These are phyloP conservation scores for Azolla pinnata DNA, from an alignment of 75 land plant species.

Conservation along the genomic window DNA sequence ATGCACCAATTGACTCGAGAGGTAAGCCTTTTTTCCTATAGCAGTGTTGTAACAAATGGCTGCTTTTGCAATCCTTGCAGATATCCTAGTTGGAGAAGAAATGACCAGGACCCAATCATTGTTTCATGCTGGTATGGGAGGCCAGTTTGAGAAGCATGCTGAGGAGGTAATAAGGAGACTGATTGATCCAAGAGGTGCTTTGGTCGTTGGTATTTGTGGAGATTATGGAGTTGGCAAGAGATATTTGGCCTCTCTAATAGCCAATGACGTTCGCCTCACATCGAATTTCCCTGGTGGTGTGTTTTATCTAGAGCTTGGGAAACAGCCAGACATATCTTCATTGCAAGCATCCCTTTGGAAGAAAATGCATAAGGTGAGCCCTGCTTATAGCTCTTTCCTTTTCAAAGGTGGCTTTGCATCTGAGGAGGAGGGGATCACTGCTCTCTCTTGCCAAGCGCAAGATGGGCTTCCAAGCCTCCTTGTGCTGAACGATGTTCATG, in stretches of 20 bases:
- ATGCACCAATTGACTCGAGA: too few species aligned
- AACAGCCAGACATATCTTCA: neutral
- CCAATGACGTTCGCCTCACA: constrained; percentile 2
- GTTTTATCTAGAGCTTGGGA: constrained; percentile 2
- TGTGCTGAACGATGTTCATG: constrained; percentile 7
- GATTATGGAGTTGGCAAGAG: constrained; percentile 13
- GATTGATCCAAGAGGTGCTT: constrained; percentile 4
- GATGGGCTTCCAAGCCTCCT: constrained; percentile 11
- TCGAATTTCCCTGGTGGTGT: constrained; percentile 12
- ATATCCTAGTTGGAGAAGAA: too few species aligned
- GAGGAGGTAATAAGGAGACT: constrained; percentile 5
- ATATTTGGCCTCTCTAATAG: constrained; percentile 10
- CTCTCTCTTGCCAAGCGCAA: neutral
- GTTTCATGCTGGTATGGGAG: too few species aligned
- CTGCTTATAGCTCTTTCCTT: neutral
- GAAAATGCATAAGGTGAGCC: neutral
- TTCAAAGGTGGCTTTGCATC: constrained; percentile 6
- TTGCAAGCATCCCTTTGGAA: constrained; percentile 14
- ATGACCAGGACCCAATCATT: too few species aligned
- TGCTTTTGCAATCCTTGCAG: too few species aligned
- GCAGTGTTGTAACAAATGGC: too few species aligned
- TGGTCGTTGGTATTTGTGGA: constrained; percentile 9
- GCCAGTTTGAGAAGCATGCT: too few species aligned
- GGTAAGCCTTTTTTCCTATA: too few species aligned
- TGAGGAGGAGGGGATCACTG: constrained; percentile 9